Evolutionary conservation across 192 early-diverging fungal species (phyloP).

Genomic region (Linnemannia zychae): DNA sequence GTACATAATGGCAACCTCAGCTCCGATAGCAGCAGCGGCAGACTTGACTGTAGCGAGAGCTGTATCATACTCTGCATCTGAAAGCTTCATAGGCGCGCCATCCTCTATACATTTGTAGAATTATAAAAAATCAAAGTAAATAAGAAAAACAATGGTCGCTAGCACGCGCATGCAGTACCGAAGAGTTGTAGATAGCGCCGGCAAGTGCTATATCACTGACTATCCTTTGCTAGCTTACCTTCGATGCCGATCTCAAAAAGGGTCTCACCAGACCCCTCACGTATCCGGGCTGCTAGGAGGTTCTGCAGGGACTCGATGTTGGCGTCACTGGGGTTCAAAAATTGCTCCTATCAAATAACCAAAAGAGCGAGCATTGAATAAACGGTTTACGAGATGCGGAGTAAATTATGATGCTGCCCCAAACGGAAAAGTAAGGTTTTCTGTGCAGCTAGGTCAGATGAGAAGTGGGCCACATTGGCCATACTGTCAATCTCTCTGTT

Average conservation of each 20-base stretch:
- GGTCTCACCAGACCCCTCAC: slow-evolving; percentile 77
- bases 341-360: slow-evolving; percentile 57
- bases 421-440: too few species aligned
- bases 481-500: too few species aligned
- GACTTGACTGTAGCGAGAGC: slow-evolving; percentile 58
- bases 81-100: slow-evolving; percentile 77
- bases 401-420: too few species aligned
- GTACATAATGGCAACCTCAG: slow-evolving; percentile 65
- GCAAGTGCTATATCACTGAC: neutral
- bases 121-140: too few species aligned
- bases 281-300: slow-evolving; percentile 62
- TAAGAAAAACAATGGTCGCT: too few species aligned
- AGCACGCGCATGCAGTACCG: neutral
- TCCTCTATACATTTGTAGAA: slow-evolving; percentile 64
- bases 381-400: too few species aligned
- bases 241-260: slow-evolving; percentile 83
- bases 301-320: slow-evolving; percentile 62
- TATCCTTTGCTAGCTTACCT: slow-evolving; percentile 52
- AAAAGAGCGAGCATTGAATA: too few species aligned
- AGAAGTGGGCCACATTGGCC: too few species aligned
- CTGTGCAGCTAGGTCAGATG: too few species aligned
- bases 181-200: neutral
- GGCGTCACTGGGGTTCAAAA: slow-evolving; percentile 57
- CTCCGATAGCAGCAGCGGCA: slow-evolving; percentile 58
- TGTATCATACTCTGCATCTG: slow-evolving; percentile 58